A percentile compares a stretch with the other conserved stretches of the same genome.
Evolutionary conservation across 805 yeast genomes (phyloP).

Genomic region (Kregervanrija pseudodelftensis): DNA sequence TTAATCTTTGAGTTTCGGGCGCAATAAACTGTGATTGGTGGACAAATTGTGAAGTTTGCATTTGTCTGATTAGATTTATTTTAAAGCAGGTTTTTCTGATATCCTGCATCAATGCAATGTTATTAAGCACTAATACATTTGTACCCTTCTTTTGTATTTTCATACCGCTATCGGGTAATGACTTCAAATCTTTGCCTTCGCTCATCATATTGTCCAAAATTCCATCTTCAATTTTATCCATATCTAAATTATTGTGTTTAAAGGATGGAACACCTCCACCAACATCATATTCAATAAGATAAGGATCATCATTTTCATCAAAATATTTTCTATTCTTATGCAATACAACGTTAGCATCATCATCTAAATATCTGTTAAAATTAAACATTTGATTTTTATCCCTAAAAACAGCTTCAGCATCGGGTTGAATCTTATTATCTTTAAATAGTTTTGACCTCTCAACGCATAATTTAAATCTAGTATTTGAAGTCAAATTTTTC

Average conservation of each 20-base stretch:
- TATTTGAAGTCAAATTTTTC: slow-evolving; percentile 75
- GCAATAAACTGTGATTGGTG: slow-evolving; percentile 69
- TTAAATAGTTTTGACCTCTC: slow-evolving; percentile 62
- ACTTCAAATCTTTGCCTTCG: slow-evolving; percentile 26
- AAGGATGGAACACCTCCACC: slow-evolving; percentile 73
- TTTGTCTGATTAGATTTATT: slow-evolving; percentile 77
- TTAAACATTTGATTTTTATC: slow-evolving; percentile 63
- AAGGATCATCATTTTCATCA: slow-evolving; percentile 54
- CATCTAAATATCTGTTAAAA: slow-evolving; percentile 40
- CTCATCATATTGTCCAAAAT: slow-evolving; percentile 32
- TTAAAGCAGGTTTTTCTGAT: slow-evolving; percentile 84
- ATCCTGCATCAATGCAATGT: slow-evolving; percentile 77
- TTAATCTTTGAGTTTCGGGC: slow-evolving; percentile 55
- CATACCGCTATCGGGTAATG: slow-evolving; percentile 33
- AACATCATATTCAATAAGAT: slow-evolving; percentile 77
- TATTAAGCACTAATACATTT: slow-evolving; percentile 50
- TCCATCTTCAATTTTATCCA: slow-evolving; percentile 39
- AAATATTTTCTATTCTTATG: slow-evolving; percentile 29
- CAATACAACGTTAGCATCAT: slow-evolving; percentile 25
- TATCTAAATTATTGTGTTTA: slow-evolving; percentile 40
- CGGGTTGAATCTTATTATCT: slow-evolving; percentile 48
- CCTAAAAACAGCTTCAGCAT: slow-evolving; percentile 65
- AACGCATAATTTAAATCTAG: slow-evolving; percentile 68
- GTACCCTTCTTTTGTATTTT: slow-evolving; percentile 47
- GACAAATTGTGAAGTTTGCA: slow-evolving; percentile 76